Percentiles rank a stretch among this genome's conserved stretches.
These are phyloP conservation scores for Elongisporangium anandrum DNA, from an alignment of 352 stramenopile species.

Conservation along the genomic window DNA sequence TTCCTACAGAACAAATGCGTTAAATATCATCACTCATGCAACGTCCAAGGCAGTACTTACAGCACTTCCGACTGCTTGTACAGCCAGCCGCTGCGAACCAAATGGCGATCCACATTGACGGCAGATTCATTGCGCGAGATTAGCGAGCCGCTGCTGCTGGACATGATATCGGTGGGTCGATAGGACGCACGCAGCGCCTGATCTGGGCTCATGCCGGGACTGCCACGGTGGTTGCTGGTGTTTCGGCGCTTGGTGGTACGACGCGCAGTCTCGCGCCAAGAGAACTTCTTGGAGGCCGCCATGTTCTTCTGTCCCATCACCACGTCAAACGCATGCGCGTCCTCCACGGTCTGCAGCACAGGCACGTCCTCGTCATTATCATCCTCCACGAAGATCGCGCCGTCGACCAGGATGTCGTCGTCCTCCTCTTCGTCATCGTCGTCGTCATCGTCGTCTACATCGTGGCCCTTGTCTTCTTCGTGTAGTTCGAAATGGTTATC, in stretches of 20 bases:
- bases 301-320: constrained; percentile 21
- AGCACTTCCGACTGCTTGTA: constrained; percentile 61
- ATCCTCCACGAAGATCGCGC: constrained; percentile 26
- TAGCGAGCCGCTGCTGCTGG: constrained; percentile 32
- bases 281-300: constrained; percentile 36
- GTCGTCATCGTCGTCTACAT: constrained; percentile 15
- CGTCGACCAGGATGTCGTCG: constrained; percentile 14
- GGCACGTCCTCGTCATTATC: constrained; percentile 57
- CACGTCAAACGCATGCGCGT: constrained; percentile 20
- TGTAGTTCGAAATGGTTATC: not conserved
- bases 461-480: constrained; percentile 25
- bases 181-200: constrained; percentile 51
- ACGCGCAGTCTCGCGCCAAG: constrained; percentile 32
- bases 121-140: constrained; percentile 29
- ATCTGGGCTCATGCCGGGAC: constrained; percentile 36
- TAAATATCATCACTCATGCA: constrained; percentile 17
- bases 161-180: constrained; percentile 25
- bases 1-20: constrained; percentile 38
- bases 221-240: constrained; percentile 3
- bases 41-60: constrained; percentile 18
- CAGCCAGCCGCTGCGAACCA: constrained; percentile 48
- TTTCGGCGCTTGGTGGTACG: constrained; percentile 10
- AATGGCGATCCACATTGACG: constrained; percentile 34
- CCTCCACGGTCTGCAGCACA: constrained; percentile 63
- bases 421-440: constrained; percentile 19